Base-by-base conservation (phyloP, 768 basidiomycete genomes). In the Leccinum imitatum region DNA sequence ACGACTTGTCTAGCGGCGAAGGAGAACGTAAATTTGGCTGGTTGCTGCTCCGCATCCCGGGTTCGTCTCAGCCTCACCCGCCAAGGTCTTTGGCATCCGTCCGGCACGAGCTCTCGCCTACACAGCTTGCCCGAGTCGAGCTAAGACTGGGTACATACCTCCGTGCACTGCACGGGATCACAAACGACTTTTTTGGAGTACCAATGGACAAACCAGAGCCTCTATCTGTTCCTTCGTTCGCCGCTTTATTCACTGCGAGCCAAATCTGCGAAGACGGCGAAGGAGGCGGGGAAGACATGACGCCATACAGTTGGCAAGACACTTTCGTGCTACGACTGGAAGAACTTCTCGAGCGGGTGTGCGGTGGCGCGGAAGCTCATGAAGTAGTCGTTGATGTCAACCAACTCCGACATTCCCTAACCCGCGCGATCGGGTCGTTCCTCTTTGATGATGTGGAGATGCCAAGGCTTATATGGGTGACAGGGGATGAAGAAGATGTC, bases 401-500 rank as follows among this genome's bases (percentile, higher is more conserved):
- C 23, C 74, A 78, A 27, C 77, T 89, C 55, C 80, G 85, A 33
- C 63, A 66, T 4, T 77, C 75, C 64, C 80, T 90, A 46, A 83
- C 82, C 23, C 86, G 87, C 23, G 90, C 90, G 21, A 90, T 92
- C 59, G 86, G 84, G 14, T 85, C 80, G 53, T 91, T 84, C 69
- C 78, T 92, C 14, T 92, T 91, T 63, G 88, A 90, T 64, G 90
- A 92, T 58, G 87, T 85, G 56, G 86, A 89, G 56, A 85, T 84
- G 6, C 89, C 90, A 6, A 82, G 84, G 3, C 75, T 91, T 14
- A 70, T 90, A 30, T 85, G 85, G 80, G 79, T 87, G 62, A 84
- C 86, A 3, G 83, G 83, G 1, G 80, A 79, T 10, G 82, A 82
- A 14, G 79, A 85, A 39, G 82, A 87, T 59, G 78, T 89, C 9